A percentile compares a stretch with the other conserved stretches of the same genome.
Conservation (phyloP, 2,329 filamentous ascomycete species). For the Didymella sp. region DNA sequence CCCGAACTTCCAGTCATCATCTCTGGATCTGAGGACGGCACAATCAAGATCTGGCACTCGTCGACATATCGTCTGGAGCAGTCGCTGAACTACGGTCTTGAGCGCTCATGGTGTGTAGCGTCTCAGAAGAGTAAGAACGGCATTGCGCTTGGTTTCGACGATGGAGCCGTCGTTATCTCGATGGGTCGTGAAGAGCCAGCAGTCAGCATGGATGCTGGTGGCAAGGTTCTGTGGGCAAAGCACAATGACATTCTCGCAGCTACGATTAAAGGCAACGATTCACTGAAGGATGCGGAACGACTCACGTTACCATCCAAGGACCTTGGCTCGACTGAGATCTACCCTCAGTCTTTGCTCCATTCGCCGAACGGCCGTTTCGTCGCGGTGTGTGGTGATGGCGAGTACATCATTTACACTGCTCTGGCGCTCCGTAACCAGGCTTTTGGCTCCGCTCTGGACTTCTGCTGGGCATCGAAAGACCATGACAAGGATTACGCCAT, state of each 20-base stretch:
- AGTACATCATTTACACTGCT: slow-evolving; percentile 99
- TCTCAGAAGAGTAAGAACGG: slow-evolving; percentile 95
- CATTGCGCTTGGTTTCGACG: slow-evolving; percentile 94
- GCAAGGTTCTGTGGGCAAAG: slow-evolving; percentile 94
- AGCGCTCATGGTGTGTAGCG: slow-evolving; percentile 96
- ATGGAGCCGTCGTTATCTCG: slow-evolving; percentile 96
- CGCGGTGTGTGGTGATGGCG: slow-evolving; percentile 90
- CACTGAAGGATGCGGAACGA: slow-evolving; percentile 86
- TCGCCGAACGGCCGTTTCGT: slow-evolving; percentile 95
- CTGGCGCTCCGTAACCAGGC: slow-evolving; percentile 97
- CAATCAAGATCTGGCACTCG: slow-evolving; percentile 97
- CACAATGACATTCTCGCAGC: slow-evolving; percentile 95
- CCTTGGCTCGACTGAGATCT: slow-evolving; percentile 93
- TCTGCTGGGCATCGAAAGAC: slow-evolving; percentile 95
- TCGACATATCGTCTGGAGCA: slow-evolving; percentile 97
- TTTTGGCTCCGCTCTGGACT: slow-evolving; percentile 93
- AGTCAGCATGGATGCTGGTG: slow-evolving; percentile 94
- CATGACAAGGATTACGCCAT: slow-evolving; percentile 99
- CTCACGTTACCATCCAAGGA: slow-evolving; percentile 91
- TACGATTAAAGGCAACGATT: slow-evolving; percentile 91
- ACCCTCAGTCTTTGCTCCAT: slow-evolving; percentile 91
- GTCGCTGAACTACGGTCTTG: slow-evolving; percentile 92
- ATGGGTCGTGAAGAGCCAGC: slow-evolving; percentile 97
- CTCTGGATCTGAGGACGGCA: slow-evolving; percentile 96
- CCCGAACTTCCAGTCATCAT: slow-evolving; percentile 97